Evolutionary conservation across 2,329 filamentous ascomycete genomes (phyloP).

Genomic region (Chrysoporthe puriensis): DNA sequence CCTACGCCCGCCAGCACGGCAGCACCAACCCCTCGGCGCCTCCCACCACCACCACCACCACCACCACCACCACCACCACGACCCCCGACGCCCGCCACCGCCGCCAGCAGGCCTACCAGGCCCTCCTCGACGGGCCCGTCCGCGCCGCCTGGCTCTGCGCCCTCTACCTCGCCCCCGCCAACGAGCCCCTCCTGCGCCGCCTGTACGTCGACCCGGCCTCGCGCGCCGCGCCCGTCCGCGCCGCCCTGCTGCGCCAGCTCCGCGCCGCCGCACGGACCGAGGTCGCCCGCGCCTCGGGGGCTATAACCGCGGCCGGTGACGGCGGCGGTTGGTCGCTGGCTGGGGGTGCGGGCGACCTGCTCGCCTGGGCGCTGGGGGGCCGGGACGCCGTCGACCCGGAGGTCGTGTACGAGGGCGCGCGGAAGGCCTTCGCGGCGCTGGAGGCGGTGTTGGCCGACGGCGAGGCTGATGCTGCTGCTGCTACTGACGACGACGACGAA

Average conservation of each 20-base stretch:
- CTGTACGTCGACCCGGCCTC: conserved; percentile 73
- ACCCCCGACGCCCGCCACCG: conserved; percentile 43
- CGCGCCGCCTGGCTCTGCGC: conserved; percentile 87
- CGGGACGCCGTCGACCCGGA: conserved; percentile 37
- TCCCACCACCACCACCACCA: conserved; percentile 2
- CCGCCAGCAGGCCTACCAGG: conserved; percentile 74
- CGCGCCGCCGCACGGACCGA: conserved; percentile 74
- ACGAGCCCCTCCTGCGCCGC: conserved; percentile 67
- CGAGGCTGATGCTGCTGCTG: too few relatives aligned
- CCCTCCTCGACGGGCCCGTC: conserved; percentile 76
- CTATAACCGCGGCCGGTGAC: conserved; percentile 34
- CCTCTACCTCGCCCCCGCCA: conserved; percentile 75
- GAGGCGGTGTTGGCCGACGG: conserved; percentile 41
- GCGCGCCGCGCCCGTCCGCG: conserved; percentile 60
- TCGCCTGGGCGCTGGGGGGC: conserved; percentile 39
- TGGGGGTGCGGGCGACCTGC: conserved; percentile 22
- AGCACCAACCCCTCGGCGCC: background rate
- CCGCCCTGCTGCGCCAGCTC: conserved; percentile 67
- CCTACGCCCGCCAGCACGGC: conserved; percentile 25
- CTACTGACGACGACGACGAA: conserved; percentile 22
- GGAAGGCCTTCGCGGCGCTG: conserved; percentile 51
- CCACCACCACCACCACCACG: conserved; percentile 36
- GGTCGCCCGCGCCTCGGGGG: conserved; percentile 62
- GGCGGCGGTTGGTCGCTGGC: conserved; percentile 3
- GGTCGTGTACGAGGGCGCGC: conserved; percentile 48